Percentiles rank a stretch among this genome's conserved stretches.
Conservation (phyloP, 1,284 basidiomycete genomes). For the Sporisorium reilianum region DNA sequence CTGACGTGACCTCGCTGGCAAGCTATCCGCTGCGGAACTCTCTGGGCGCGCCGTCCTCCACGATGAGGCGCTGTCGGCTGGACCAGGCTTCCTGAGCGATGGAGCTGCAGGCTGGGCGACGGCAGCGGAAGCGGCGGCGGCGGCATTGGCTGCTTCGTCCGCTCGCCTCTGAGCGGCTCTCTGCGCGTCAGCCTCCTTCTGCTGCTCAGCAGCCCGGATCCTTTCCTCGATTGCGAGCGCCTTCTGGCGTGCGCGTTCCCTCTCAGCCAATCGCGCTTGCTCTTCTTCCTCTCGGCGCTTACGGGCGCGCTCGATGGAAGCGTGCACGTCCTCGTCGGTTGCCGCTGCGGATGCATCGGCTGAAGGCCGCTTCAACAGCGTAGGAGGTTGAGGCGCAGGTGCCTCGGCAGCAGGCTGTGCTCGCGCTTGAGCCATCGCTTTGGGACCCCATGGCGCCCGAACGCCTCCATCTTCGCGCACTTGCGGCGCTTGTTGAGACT, state of each 20-base stretch:
- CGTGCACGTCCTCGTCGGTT: slow-evolving; percentile 57
- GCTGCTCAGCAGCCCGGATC: slow-evolving; percentile 53
- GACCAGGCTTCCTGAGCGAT: slow-evolving; percentile 24
- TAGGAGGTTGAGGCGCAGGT: neutral
- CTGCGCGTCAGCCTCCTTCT: slow-evolving; percentile 43
- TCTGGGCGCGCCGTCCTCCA: slow-evolving; percentile 38
- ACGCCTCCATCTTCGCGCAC: slow-evolving; percentile 3
- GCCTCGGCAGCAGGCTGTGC: slow-evolving; percentile 6
- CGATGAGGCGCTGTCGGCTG: slow-evolving; percentile 42
- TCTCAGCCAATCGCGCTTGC: slow-evolving; percentile 53
- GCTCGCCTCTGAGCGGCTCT: slow-evolving; percentile 29
- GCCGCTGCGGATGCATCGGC: slow-evolving; percentile 1
- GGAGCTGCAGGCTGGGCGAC: slow-evolving; percentile 7
- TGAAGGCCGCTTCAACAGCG: slow-evolving; percentile 1
- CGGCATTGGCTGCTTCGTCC: slow-evolving; percentile 15
- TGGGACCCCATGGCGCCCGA: slow-evolving; percentile 39
- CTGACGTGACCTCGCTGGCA: slow-evolving; percentile 4
- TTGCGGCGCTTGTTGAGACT: slow-evolving; percentile 10
- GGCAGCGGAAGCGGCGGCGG: slow-evolving; percentile 8
- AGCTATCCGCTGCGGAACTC: neutral
- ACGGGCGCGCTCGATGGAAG: slow-evolving; percentile 65
- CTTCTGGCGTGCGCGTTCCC: slow-evolving; percentile 62
- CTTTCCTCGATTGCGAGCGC: slow-evolving; percentile 63
- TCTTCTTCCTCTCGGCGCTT: slow-evolving; percentile 66
- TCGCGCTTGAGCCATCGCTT: slow-evolving; percentile 23